phyloP scores from a whole-genome alignment of 2,329 filamentous ascomycete genomes.

The Hymenoscyphus occultus region DNA sequence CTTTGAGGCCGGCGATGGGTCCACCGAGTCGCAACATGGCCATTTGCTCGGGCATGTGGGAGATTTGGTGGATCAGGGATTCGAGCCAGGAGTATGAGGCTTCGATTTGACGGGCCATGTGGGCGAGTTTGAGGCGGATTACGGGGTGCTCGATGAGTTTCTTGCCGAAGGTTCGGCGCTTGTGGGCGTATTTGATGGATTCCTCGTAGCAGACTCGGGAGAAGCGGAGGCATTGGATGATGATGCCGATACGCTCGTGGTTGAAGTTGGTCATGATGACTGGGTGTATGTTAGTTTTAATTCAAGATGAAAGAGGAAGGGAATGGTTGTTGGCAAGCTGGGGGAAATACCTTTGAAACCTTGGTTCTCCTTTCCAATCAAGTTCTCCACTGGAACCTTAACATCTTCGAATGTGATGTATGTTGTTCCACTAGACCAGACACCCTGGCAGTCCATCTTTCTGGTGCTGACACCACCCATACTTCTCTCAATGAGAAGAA shows the following conservation, averaged over 20 bases:
- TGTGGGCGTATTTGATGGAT: constrained; percentile 93
- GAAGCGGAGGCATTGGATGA: constrained; percentile 96
- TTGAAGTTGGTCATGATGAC: constrained; percentile 99
- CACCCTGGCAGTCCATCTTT: constrained; percentile 97
- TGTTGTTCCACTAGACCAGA: constrained; percentile 91
- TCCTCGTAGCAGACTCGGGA: constrained; percentile 96
- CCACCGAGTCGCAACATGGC: constrained; percentile 95
- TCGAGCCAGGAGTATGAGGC: constrained; percentile 97
- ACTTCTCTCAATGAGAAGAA: constrained; percentile 87
- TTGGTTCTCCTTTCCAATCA: constrained; percentile 96
- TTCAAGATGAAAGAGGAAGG: neutral
- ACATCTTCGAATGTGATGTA: constrained; percentile 99
- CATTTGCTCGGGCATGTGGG: constrained; percentile 89
- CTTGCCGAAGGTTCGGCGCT: constrained; percentile 95
- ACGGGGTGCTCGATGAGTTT: constrained; percentile 95
- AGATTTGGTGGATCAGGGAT: constrained; percentile 88
- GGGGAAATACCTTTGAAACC: constrained; percentile 72
- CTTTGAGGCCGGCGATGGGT: constrained; percentile 90
- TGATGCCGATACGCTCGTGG: constrained; percentile 97
- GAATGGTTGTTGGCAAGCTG: neutral
- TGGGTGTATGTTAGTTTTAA: constrained; percentile 31
- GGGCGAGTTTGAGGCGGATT: constrained; percentile 94
- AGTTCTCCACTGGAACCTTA: constrained; percentile 98
- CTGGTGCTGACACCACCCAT: constrained; percentile 84
- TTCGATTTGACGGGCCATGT: constrained; percentile 98